These are phyloP conservation scores for Fusarium fracticaudum DNA, from an alignment of 2,329 filamentous ascomycete genomes.

Conservation along the genomic window DNA sequence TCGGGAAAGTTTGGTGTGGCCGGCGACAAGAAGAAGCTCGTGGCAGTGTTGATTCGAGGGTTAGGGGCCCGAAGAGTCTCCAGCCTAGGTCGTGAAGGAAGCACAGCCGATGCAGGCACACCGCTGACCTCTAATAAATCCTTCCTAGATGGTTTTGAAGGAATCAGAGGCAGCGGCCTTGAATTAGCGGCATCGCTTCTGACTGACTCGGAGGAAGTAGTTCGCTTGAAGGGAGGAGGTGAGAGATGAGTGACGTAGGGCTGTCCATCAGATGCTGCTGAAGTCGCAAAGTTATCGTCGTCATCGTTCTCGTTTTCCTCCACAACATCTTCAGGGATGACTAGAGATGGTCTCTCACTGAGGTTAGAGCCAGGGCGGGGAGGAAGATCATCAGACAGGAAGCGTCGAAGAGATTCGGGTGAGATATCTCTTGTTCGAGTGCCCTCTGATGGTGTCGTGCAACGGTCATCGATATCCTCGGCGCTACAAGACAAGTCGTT, in stretches of 20 bases:
- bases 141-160: slow-evolving; percentile 26
- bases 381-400: slow-evolving; percentile 59
- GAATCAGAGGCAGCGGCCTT: slow-evolving; percentile 40
- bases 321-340: slow-evolving; percentile 50
- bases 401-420: slow-evolving; percentile 63
- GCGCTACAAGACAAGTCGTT: slow-evolving; percentile 23
- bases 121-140: slow-evolving; percentile 13
- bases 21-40: slow-evolving; percentile 46
- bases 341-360: slow-evolving; percentile 45
- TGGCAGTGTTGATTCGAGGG: slow-evolving; percentile 44
- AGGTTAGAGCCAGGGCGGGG: slow-evolving; percentile 39
- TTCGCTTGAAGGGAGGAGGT: slow-evolving; percentile 61
- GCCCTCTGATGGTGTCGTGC: slow-evolving; percentile 49
- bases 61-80: slow-evolving; percentile 39
- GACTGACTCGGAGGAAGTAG: slow-evolving; percentile 43
- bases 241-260: slow-evolving; percentile 60
- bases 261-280: slow-evolving; percentile 56
- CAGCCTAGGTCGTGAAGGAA: slow-evolving; percentile 35
- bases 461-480: slow-evolving; percentile 31
- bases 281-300: slow-evolving; percentile 71
- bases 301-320: slow-evolving; percentile 61
- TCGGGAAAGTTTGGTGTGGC: slow-evolving; percentile 52
- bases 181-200: slow-evolving; percentile 35
- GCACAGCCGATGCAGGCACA: slow-evolving; percentile 32
- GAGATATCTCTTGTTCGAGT: slow-evolving; percentile 62